phyloP scores from a whole-genome alignment of 2,329 filamentous ascomycete genomes.

The Coleophoma cylindrospora region DNA sequence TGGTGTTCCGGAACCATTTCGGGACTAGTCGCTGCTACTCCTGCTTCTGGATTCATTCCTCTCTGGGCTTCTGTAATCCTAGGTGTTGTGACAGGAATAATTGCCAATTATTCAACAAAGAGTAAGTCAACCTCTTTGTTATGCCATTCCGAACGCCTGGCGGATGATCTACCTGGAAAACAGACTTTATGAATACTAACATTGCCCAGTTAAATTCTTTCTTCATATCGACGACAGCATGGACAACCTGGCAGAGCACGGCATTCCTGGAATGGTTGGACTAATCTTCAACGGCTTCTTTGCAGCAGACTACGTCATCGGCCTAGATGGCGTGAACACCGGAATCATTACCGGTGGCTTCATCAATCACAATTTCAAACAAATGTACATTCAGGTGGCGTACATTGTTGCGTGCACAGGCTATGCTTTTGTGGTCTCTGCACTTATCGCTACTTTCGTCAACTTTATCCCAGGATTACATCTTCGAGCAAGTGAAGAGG shows the following conservation, averaged over 20 bases:
- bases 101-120: conserved; percentile 63
- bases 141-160: neutral
- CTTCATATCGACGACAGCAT: conserved; percentile 62
- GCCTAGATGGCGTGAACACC: conserved; percentile 69
- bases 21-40: conserved; percentile 61
- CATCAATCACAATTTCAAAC: conserved; percentile 64
- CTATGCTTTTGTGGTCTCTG: conserved; percentile 68
- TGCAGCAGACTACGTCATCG: conserved; percentile 61
- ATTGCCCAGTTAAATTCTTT: conserved; percentile 27
- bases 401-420: conserved; percentile 60
- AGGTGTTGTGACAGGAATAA: conserved; percentile 54
- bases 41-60: conserved; percentile 59
- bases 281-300: conserved; percentile 68
- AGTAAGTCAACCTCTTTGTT: conserved; percentile 19
- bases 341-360: conserved; percentile 58
- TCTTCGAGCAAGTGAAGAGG: conserved; percentile 71
- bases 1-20: conserved; percentile 66
- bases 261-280: conserved; percentile 59
- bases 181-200: neutral
- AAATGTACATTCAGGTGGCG: conserved; percentile 72
- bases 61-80: conserved; percentile 60
- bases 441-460: conserved; percentile 66
- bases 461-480: conserved; percentile 72
- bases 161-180: too few relatives aligned
- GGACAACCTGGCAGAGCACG: conserved; percentile 66